Evolutionary conservation across 306 rosid species (phyloP), one percentile per base, ranked within the genome.

Genomic region (Dalbergia cultrata): DNA sequence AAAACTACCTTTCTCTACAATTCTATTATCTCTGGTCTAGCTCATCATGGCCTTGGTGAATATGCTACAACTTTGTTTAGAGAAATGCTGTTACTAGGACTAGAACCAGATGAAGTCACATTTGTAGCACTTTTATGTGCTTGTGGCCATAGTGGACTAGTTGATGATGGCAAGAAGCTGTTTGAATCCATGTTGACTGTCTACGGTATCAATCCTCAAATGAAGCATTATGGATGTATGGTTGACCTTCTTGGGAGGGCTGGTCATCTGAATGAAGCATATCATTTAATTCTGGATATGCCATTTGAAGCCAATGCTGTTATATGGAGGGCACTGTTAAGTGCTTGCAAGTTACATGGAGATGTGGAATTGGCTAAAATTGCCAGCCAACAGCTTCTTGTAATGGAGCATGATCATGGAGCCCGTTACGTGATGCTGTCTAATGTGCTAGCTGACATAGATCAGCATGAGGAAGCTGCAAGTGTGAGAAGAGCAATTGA

Each of bases 191-290:
- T 87, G 89, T 13, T 62, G 22, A 66, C 45, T 45, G 83, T 61
- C 14, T 67, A 79, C 31, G 72, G 71, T 39, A 52, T 85, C 5
- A 31, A 19, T n/a, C 88, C 87, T 67, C 59, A 56, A 34, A 79
- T 80, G 67, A 80, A 82, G 68, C 88, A 87, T 77, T 87, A 87
- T 73, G 88, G 87, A 5, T 85, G 89, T 65, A 80, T 87, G 82
- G 85, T 87, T 72, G 89, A 82, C n/a, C 90, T 87, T 65, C 84
- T 84, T 12, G 88, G 90, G 33, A 84, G 86, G 56, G 86, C 84
- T 18, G 86, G 88, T 33, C 17, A 2, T 26, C 61, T 85, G 67
- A 75, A 82, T 11, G 83, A 87, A 62, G 90, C 90, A 1, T 65
- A 79, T 82, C 6, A 7, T 19, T 63, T 85, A 13, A 80, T 88